Evolutionary conservation across 1,139 yeast genomes (phyloP).

Genomic region (Taphrina sp.): DNA sequence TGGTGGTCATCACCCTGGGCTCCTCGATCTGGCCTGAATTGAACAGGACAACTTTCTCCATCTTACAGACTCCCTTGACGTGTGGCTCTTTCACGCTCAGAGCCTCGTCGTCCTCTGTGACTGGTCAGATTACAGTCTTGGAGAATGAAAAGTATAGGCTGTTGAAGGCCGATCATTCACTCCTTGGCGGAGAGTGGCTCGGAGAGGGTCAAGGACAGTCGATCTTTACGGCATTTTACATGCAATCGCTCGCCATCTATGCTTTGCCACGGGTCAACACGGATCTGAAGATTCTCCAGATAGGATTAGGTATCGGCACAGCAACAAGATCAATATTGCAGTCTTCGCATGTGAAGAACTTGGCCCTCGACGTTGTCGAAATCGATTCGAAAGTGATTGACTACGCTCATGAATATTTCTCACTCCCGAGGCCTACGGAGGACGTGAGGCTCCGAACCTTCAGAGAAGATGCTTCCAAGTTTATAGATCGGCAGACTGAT

Average conservation of each 20-base stretch:
- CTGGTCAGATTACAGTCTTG: constrained; percentile 21
- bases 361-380: constrained; percentile 16
- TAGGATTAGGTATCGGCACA: constrained; percentile 27
- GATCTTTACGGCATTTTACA: constrained; percentile 26
- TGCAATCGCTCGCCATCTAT: constrained; percentile 21
- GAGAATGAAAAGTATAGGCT: constrained; percentile 20
- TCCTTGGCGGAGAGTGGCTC: constrained; percentile 28
- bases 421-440: background rate
- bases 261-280: constrained; percentile 6
- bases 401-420: constrained; percentile 11
- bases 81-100: constrained; percentile 8
- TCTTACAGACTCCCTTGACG: too few species aligned
- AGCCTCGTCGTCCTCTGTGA: constrained; percentile 7
- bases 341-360: background rate
- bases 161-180: constrained; percentile 24
- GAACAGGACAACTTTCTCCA: too few species aligned
- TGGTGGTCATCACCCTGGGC: too few species aligned
- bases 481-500: background rate
- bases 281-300: constrained; percentile 11
- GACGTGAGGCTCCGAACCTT: constrained; percentile 2
- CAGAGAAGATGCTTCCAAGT: constrained; percentile 1
- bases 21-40: too few species aligned
- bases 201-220: constrained; percentile 10
- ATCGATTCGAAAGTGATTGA: constrained; percentile 12
- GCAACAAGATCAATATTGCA: constrained; percentile 13